Percentiles rank a stretch among this genome's conserved stretches.
These are phyloP conservation scores for Fusarium brevicatenulatum DNA, from an alignment of 2,329 filamentous ascomycete genomes.

Conservation along the genomic window DNA sequence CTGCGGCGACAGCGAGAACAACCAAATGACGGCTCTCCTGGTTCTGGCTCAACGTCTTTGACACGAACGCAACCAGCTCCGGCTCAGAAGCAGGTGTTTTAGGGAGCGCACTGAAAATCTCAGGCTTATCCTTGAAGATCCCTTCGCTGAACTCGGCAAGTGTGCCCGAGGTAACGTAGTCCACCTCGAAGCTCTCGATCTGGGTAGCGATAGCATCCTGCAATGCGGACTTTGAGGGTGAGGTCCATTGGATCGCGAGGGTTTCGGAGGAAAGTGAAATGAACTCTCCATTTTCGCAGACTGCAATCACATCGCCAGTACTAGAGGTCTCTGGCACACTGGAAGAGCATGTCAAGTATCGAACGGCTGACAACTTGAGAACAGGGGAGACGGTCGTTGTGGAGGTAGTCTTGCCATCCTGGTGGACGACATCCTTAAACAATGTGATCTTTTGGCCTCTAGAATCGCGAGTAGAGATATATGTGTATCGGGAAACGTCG, in stretches of 20 bases:
- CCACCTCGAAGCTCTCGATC: constrained; percentile 56
- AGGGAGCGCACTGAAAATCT: constrained; percentile 62
- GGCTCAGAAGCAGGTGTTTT: constrained; percentile 58
- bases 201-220: constrained; percentile 49
- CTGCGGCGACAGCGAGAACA: constrained; percentile 48
- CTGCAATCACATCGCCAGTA: constrained; percentile 59
- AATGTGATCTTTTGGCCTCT: constrained; percentile 64
- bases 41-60: constrained; percentile 48
- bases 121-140: constrained; percentile 64
- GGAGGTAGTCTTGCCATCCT: constrained; percentile 62
- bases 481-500: constrained; percentile 68
- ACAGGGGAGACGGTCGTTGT: constrained; percentile 56
- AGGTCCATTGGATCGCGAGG: constrained; percentile 49
- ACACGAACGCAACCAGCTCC: constrained; percentile 66
- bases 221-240: constrained; percentile 48
- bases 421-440: constrained; percentile 66
- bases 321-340: constrained; percentile 40
- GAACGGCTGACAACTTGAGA: constrained; percentile 52
- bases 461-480: constrained; percentile 64
- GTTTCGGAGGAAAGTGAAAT: constrained; percentile 68
- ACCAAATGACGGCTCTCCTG: constrained; percentile 47
- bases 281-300: constrained; percentile 70
- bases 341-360: constrained; percentile 49
- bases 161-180: constrained; percentile 59
- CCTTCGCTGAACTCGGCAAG: constrained; percentile 63